Base-by-base conservation (phyloP, 1,284 basidiomycete genomes). In the Golubevia sp. region DNA sequence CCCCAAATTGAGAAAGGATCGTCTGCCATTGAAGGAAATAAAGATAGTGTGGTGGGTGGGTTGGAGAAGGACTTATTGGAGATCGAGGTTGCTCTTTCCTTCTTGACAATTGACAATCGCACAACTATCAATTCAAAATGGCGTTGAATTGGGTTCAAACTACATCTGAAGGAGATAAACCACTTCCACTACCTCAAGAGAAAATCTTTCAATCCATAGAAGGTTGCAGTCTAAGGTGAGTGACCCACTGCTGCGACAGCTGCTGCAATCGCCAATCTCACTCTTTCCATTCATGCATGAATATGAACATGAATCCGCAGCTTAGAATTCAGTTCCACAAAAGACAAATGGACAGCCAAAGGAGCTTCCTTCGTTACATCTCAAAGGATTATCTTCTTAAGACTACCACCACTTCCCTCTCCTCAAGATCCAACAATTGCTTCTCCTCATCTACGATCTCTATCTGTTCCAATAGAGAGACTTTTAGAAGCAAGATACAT, bases 121-220 rank as follows among this genome's bases (percentile, higher is more conserved):
- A n/a, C n/a, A n/a, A n/a, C n/a, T n/a, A n/a, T n/a, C n/a, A n/a
- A n/a, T n/a, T 34, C 30, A 34, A 3, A 5, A 34, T 34, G 30
- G 30, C 75, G 21, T 64, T 77, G 56, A 77, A 77, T 56, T 77
- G 75, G 75, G 75, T 71, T 6, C 72, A 70, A 68, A 66, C 74
- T 48, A 71, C 62, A 54, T 59, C 62, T n/a, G 52, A 59, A 2
- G 70, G 70, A 38, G 62, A 59, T 50, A 60, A 57, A 25, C 75
- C 75, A 2, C 55, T 75, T 13, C 75, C 75, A 24, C 67, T 77
- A 7, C 71, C 71, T 25, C 63, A 70, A 8, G 75, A 77, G 58
- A 52, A 66, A 48, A 55, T 76, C 48, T 60, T 71, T 2, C 62
- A 55, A 44, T 57, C 59, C 2, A 67, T 71, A 3, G 30, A 53